Evolutionary conservation across 768 basidiomycete genomes (phyloP), one percentile per base, ranked within the genome.

Genomic region (Suillus bovinus): DNA sequence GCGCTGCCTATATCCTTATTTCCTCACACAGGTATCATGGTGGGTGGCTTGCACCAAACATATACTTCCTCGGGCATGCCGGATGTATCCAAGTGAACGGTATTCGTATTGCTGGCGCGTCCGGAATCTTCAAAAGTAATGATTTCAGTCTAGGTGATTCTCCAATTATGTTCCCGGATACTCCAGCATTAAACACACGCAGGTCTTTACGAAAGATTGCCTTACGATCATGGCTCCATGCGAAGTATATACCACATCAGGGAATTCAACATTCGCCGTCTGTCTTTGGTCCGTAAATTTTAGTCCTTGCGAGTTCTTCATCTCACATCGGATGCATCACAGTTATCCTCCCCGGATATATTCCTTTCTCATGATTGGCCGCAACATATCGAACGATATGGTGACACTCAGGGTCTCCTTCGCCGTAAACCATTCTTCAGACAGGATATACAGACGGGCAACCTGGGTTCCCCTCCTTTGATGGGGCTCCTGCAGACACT

Each of bases 291-390:
- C 69, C 41, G 82, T 72, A 5, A 8, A 14, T 67, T 53, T 17
- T 41, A 9, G 53, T 34, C 50, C 38, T 49, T 36, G 4, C 42
- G 16, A 11, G 2, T 9, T 6, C 31, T 22, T 31, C 31, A 14
- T 22, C 38, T 42, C 44, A 14, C 50, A 62, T 27, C 61, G n/a
- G 57, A 59, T 36, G 7, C 5, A 31, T 57, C 33, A 61, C 61
- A 82, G 90, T 79, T 90, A 41, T 81, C 87, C 5, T 79, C 81
- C 11, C 83, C 88, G 7, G 76, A 86, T 33, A 83, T 99, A 31
- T 93, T 98, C 79, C 81, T 99, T 39, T 98, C 96, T 2, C 96
- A 99, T 71, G 97, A 99, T 75, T 99, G 96, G 97, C 97, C 97
- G 0, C 82, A 85, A 46, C 81, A 81, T 2, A 95, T 99, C 59